These are phyloP conservation scores for Dothidotthia symphoricarpi DNA, from an alignment of 2,329 filamentous ascomycete species.

Conservation along the genomic window DNA sequence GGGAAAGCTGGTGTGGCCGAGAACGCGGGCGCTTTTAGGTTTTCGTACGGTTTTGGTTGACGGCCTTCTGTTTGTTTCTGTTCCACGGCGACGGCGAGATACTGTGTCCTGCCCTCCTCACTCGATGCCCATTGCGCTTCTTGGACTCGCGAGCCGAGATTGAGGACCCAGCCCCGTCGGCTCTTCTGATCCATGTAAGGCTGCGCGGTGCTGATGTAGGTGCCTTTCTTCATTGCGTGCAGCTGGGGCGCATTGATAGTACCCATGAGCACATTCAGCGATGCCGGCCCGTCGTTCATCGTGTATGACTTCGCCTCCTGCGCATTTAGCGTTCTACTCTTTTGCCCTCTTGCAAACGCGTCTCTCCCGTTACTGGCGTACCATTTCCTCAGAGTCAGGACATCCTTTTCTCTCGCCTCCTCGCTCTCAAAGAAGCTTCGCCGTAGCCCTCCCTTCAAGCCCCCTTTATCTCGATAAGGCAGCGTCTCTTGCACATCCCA, in stretches of 20 bases:
- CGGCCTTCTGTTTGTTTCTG: constrained; percentile 15
- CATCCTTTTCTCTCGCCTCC: constrained; percentile 46
- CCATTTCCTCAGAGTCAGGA: constrained; percentile 54
- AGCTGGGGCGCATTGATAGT: constrained; percentile 46
- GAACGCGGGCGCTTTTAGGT: constrained; percentile 49
- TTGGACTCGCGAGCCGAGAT: constrained; percentile 55
- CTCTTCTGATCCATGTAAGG: constrained; percentile 27
- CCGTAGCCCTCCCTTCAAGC: constrained; percentile 45
- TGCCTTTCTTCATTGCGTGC: constrained; percentile 44
- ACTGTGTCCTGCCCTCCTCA: constrained; percentile 50
- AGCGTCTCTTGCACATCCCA: constrained; percentile 55
- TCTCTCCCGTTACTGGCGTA: constrained; percentile 48
- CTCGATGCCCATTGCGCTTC: constrained; percentile 49
- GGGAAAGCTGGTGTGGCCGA: constrained; percentile 49
- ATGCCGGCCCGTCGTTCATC: constrained; percentile 27
- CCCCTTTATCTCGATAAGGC: constrained; percentile 41
- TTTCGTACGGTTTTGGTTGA: constrained; percentile 31
- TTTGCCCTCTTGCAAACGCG: constrained; percentile 47
- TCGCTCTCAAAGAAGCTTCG: constrained; percentile 46
- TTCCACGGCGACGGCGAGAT: constrained; percentile 52
- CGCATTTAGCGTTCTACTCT: constrained; percentile 33
- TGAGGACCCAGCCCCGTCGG: constrained; percentile 54
- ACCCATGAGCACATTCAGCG: constrained; percentile 53
- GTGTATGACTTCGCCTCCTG: constrained; percentile 47
- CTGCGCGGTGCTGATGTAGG: constrained; percentile 48